phyloP scores from a whole-genome alignment of 352 stramenopile genomes.

The Elongisporangium prolatum region DNA sequence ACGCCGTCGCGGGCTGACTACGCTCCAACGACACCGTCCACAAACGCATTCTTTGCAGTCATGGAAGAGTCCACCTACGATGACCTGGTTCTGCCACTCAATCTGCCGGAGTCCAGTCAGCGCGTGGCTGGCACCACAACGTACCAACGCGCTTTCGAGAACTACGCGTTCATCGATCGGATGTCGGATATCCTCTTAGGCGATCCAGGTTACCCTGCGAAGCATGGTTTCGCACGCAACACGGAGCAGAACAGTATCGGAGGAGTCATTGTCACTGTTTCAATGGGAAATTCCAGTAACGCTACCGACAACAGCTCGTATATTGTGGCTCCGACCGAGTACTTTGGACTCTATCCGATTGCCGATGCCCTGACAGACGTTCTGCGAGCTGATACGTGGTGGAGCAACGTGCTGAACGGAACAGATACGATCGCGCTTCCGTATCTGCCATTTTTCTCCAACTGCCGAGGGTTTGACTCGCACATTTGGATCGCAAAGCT shows the following conservation, averaged over 20 bases:
- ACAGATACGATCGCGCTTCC: conserved; percentile 82
- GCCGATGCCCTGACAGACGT: conserved; percentile 32
- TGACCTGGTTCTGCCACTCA: conserved; percentile 90
- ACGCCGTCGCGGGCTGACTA: conserved; percentile 80
- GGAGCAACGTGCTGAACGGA: conserved; percentile 60
- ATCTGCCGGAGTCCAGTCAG: conserved; percentile 82
- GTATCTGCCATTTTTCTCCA: conserved; percentile 97
- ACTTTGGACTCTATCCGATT: conserved; percentile 50
- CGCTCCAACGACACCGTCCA: conserved; percentile 42
- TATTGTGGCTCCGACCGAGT: conserved; percentile 42
- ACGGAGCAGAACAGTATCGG: conserved; percentile 55
- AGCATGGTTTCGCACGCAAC: conserved; percentile 54
- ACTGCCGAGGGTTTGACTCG: conserved; percentile 93
- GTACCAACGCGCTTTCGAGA: conserved; percentile 73
- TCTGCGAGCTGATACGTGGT: conserved; percentile 59
- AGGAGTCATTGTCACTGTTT: conserved; percentile 8
- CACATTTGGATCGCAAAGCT: conserved; percentile 93
- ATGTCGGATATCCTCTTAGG: conserved; percentile 91
- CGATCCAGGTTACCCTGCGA: conserved; percentile 57
- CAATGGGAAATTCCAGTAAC: conserved; percentile 13
- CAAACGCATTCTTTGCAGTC: conserved; percentile 77
- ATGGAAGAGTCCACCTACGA: conserved; percentile 77
- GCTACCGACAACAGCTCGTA: conserved; percentile 8
- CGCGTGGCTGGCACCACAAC: conserved; percentile 44
- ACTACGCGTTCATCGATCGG: conserved; percentile 85